These are phyloP conservation scores for Plasmopara muralis DNA, from an alignment of 352 stramenopile species.

Conservation along the genomic window DNA sequence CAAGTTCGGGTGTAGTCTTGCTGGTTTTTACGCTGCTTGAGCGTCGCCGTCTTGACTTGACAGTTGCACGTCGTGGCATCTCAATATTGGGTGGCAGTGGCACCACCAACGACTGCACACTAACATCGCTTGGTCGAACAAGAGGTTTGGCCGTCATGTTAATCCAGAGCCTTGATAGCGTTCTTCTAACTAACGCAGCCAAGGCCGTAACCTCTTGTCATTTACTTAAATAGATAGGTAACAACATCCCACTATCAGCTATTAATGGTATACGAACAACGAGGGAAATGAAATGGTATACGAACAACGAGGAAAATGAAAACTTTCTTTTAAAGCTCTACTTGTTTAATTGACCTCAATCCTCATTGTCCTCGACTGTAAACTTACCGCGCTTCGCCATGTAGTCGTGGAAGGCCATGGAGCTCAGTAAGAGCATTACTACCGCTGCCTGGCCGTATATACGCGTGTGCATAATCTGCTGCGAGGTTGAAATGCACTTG, in stretches of 20 bases:
- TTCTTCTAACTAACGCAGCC: slow-evolving; percentile 14
- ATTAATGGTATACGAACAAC: background rate
- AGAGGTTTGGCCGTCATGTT: slow-evolving; percentile 26
- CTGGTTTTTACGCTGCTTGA: slow-evolving; percentile 15
- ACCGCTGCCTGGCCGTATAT: slow-evolving; percentile 74
- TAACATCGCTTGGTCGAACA: slow-evolving; percentile 26
- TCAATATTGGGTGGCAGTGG: slow-evolving; percentile 17
- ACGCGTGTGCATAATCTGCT: slow-evolving; percentile 85
- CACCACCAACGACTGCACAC: slow-evolving; percentile 23
- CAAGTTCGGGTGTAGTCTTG: slow-evolving; percentile 8
- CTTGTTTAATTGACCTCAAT: slow-evolving; percentile 3
- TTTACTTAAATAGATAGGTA: slow-evolving; percentile 2
- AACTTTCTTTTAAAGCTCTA: background rate
- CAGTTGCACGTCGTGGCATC: slow-evolving; percentile 11
- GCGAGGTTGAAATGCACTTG: slow-evolving; percentile 56
- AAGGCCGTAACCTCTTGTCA: slow-evolving; percentile 16
- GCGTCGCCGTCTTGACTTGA: slow-evolving; percentile 14
- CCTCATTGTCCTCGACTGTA: slow-evolving; percentile 31
- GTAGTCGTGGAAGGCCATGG: slow-evolving; percentile 84
- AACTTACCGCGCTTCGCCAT: slow-evolving; percentile 70
- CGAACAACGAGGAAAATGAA: background rate
- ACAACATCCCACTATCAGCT: background rate
- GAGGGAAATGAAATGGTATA: background rate
- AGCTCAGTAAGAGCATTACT: slow-evolving; percentile 61
- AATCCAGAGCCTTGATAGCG: background rate